Evolutionary conservation across 192 early-diverging fungal species (phyloP).

Genomic region (Rhizophagus clarus): DNA sequence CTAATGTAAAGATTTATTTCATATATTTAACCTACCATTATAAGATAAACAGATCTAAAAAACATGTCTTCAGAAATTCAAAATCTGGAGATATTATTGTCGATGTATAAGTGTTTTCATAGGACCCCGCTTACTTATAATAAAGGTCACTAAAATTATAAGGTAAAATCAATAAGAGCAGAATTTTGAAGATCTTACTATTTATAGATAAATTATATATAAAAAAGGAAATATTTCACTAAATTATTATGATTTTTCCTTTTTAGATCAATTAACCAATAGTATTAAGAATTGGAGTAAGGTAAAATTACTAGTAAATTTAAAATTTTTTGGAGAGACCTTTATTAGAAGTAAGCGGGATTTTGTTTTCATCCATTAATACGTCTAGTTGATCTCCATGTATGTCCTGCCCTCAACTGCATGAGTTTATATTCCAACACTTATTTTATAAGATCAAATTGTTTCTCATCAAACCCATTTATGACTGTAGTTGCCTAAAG

Average conservation of each 20-base stretch:
- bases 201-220: no score
- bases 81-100: slow-evolving; percentile 9
- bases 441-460: neutral
- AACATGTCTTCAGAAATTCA: slow-evolving; percentile 1
- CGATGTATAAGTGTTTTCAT: slow-evolving; percentile 5
- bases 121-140: no score
- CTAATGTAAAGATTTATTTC: neutral
- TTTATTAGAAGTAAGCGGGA: no score
- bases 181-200: no score
- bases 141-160: no score
- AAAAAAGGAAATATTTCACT: no score
- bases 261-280: no score
- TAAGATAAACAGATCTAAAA: neutral
- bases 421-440: slow-evolving; percentile 5
- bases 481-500: neutral
- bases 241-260: no score
- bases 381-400: slow-evolving; percentile 9
- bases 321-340: no score
- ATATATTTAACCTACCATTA: slow-evolving; percentile 1
- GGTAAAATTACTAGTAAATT: no score
- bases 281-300: no score
- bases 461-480: neutral
- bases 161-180: no score
- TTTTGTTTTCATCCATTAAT: slow-evolving; percentile 14
- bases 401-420: slow-evolving; percentile 1